phyloP scores from a whole-genome alignment of 2,329 filamentous ascomycete genomes.

The Amauroascus niger region DNA sequence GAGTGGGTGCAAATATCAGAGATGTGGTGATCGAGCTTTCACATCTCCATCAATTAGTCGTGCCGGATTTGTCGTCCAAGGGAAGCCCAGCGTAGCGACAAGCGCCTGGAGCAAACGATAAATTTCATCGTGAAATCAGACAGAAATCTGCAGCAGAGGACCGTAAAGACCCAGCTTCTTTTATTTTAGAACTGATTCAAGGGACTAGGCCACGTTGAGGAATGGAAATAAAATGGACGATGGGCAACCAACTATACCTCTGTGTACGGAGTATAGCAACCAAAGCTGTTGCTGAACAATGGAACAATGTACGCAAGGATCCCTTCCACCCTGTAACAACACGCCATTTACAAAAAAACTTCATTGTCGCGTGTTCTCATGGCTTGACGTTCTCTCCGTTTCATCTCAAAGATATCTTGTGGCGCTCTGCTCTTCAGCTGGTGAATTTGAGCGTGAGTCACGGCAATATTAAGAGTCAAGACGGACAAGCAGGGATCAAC shows the following conservation, averaged over 20 bases:
- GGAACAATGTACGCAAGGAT: background rate
- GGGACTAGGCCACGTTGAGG: conserved; percentile 1
- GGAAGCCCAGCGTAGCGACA: background rate
- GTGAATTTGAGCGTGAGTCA: background rate
- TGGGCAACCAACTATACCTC: no score
- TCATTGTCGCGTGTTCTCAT: background rate
- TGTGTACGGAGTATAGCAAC: background rate
- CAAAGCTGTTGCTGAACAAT: background rate
- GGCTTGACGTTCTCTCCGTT: background rate
- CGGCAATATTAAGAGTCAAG: background rate
- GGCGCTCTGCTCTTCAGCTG: background rate
- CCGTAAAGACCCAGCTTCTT: background rate
- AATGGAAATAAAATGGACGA: conserved; percentile 5
- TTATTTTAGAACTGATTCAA: background rate
- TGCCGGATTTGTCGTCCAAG: background rate
- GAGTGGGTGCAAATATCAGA: background rate
- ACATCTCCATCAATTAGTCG: background rate
- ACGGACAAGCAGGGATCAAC: background rate
- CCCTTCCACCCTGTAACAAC: background rate
- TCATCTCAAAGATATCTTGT: background rate
- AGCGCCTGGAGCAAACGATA: no score
- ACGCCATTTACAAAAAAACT: background rate
- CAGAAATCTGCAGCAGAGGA: background rate
- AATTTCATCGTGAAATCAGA: conserved; percentile 1
- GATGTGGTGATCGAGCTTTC: background rate